Conservation (phyloP, 2,329 filamentous ascomycete genomes). For the Fusarium albidum region DNA sequence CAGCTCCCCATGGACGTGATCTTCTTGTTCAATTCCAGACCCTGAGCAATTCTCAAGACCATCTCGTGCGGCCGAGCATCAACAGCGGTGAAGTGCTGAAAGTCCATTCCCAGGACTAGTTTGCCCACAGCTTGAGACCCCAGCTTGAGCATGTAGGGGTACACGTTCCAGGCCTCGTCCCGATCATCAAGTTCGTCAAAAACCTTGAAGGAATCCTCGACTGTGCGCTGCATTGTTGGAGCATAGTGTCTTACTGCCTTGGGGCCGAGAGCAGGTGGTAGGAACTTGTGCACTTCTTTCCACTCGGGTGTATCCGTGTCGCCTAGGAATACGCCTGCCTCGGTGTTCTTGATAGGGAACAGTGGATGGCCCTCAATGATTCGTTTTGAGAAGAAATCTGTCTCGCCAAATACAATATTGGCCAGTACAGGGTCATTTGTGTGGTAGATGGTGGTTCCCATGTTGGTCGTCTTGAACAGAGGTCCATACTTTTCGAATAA, state of each 20-base stretch:
- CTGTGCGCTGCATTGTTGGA: constrained; percentile 64
- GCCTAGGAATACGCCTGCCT: constrained; percentile 55
- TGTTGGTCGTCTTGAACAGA: constrained; percentile 59
- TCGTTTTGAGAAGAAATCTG: constrained; percentile 61
- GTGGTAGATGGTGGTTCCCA: constrained; percentile 58
- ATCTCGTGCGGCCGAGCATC: constrained; percentile 61
- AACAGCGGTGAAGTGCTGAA: constrained; percentile 52
- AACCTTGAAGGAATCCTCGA: constrained; percentile 59
- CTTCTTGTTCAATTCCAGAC: constrained; percentile 66
- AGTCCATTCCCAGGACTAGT: constrained; percentile 55
- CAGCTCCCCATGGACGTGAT: constrained; percentile 62
- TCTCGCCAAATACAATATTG: constrained; percentile 56
- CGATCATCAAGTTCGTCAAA: constrained; percentile 60
- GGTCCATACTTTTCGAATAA: constrained; percentile 62
- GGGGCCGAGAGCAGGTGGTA: constrained; percentile 65
- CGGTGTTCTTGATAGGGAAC: constrained; percentile 50
- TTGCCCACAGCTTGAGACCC: constrained; percentile 55
- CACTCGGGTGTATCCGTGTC: constrained; percentile 62
- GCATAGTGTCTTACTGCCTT: constrained; percentile 69
- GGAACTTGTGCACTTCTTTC: constrained; percentile 65
- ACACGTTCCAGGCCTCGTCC: constrained; percentile 57
- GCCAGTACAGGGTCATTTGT: constrained; percentile 60
- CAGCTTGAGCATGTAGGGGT: constrained; percentile 59
- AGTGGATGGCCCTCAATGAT: constrained; percentile 60
- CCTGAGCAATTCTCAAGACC: constrained; percentile 58